A percentile compares a stretch with the other conserved stretches of the same genome.
Evolutionary conservation across 164 flowering plant species (phyloP).

Genomic region (Cinnamomum chago): DNA sequence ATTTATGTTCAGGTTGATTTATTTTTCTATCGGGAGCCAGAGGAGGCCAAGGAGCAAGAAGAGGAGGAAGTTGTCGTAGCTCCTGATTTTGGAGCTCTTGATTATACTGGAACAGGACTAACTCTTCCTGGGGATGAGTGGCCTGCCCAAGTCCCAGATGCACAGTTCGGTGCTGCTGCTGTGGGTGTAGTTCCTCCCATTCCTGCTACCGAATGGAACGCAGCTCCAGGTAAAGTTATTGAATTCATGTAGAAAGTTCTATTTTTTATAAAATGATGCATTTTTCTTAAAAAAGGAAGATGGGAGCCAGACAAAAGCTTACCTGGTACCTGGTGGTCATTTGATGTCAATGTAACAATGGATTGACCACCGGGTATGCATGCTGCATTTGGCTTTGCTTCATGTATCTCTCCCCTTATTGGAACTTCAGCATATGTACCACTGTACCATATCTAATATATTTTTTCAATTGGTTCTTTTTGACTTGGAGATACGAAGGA

Average conservation of each 20-base stretch:
- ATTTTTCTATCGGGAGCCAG: conserved; percentile 84
- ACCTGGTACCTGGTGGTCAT: too few relatives aligned
- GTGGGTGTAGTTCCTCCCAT: conserved; percentile 19
- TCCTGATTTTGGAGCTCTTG: conserved; percentile 36
- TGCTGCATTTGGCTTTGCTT: too few relatives aligned
- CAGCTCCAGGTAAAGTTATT: conserved; percentile 32
- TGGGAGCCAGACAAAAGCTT: too few relatives aligned
- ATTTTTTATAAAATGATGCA: too few relatives aligned
- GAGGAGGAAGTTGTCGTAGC: conserved; percentile 45
- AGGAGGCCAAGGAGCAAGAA: conserved; percentile 65
- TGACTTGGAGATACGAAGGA: too few relatives aligned
- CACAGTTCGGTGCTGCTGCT: conserved; percentile 37
- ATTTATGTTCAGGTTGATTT: conserved; percentile 60
- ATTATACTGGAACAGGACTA: conserved; percentile 20
- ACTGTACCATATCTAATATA: too few relatives aligned
- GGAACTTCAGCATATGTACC: too few relatives aligned
- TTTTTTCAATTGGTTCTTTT: too few relatives aligned
- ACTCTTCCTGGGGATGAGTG: conserved; percentile 29
- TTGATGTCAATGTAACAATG: too few relatives aligned
- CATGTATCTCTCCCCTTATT: too few relatives aligned
- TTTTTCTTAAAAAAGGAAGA: too few relatives aligned
- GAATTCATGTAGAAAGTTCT: not conserved
- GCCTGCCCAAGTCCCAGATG: conserved; percentile 31
- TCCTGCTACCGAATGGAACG: conserved; percentile 25
- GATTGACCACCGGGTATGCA: too few relatives aligned